Base-by-base conservation (phyloP, 306 rosid genomes). In the Abrus precatorius region DNA sequence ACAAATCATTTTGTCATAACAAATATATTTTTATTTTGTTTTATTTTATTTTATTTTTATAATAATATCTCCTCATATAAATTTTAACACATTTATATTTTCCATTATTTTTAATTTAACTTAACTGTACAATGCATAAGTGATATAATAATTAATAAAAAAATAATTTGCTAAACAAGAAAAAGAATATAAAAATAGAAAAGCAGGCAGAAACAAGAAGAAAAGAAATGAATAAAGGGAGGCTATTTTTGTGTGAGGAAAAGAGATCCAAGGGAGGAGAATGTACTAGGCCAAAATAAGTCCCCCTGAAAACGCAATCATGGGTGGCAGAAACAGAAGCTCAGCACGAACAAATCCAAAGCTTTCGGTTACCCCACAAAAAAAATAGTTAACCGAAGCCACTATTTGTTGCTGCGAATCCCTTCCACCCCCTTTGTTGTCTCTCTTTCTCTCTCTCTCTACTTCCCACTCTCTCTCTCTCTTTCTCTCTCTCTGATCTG, bases 261-360 rank as follows among this genome's bases (percentile, higher is more conserved):
- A 41, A 1, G 30, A 49, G 29, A 79, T 79, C 71, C 70, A 34
- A 79, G 6, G 76, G 76, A 67, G 53, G 56, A 68, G 52, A 78
- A 2, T 49, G 38, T 2, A 29, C 60, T 40, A 0, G 45, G 57
- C 61, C n/a, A 69, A 57, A 60, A 30, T 32, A 74, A 74, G 36
- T 5, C 33, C 74, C 78, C 67, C 43, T 20, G 49, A 76, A 82
- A 66, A 38, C 93, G 92, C 91, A 83, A 85, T 87, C 85, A 82
- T 83, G 91, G 91, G 85, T 57, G 88, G 72, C 82, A 78, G 61
- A 73, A 80, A 73, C 48, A 14, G 55, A 70, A 60, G 14, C 63
- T 3, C 12, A 36, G 27, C 56, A 61, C 55, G 10, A 72, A 11
- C 79, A 69, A 64, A 63, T 62, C 74, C 67, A 40, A 50, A 10